These are phyloP conservation scores for Calonectria naviculata DNA, from an alignment of 2,329 filamentous ascomycete genomes.

Conservation along the genomic window DNA sequence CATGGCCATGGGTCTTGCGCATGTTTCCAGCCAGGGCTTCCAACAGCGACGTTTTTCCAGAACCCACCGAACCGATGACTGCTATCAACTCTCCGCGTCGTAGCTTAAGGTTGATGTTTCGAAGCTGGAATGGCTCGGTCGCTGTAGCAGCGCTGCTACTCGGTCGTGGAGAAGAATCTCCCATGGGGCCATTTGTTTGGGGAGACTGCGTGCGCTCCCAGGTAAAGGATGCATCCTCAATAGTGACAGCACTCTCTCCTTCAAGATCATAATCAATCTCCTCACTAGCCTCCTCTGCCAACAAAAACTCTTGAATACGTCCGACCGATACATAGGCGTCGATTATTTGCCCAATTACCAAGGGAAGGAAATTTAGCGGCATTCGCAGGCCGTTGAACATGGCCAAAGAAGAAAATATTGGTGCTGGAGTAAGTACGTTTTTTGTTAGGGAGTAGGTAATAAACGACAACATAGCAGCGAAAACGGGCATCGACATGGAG, in stretches of 20 bases:
- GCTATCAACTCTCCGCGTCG: slow-evolving; percentile 68
- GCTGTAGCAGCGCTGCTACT: neutral
- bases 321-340: slow-evolving; percentile 1
- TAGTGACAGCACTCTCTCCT: neutral
- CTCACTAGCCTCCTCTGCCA: neutral
- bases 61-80: slow-evolving; percentile 76
- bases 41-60: slow-evolving; percentile 77
- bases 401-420: slow-evolving; percentile 3
- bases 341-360: slow-evolving; percentile 7
- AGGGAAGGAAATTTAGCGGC: slow-evolving; percentile 7
- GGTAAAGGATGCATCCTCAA: neutral
- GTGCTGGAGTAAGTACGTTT: neutral
- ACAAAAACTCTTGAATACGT: slow-evolving; percentile 4
- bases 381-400: slow-evolving; percentile 13
- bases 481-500: slow-evolving; percentile 5
- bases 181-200: neutral
- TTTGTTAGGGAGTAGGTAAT: slow-evolving; percentile 8
- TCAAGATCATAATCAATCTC: neutral
- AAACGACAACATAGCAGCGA: slow-evolving; percentile 12
- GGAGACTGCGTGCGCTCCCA: neutral
- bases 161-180: neutral
- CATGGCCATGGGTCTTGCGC: neutral
- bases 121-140: slow-evolving; percentile 6
- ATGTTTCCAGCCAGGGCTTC: slow-evolving; percentile 77
- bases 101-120: neutral